Base-by-base conservation (phyloP, 2,329 filamentous ascomycete species). In the Pseudogymnoascus sp. region DNA sequence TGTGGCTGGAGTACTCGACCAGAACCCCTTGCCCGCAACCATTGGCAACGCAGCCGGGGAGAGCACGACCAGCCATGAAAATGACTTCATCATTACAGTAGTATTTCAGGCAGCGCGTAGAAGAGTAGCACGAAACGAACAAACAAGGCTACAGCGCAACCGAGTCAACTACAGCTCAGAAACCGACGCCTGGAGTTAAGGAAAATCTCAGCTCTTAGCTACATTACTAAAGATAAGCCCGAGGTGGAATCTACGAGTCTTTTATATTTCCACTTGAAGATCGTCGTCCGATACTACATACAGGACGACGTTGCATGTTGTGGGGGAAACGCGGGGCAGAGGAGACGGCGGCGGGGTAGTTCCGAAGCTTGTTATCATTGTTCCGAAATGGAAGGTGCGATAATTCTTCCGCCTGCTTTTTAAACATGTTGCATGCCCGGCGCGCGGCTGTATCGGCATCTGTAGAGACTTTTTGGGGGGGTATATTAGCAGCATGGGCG, bases 1-100 rank as follows among this genome's bases (percentile, higher is more conserved):
- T 6, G 64, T 67, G 21, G 64, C 42, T 28, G 61, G 61, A 23
- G 61, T 21, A 23, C 43, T 59, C 34, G 61, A 63, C 61, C 61
- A 63, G 31, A 63, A 36, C 5, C 42, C 46, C 37, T 49, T 49
- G 43, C 21, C 43, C 43, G 21, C 43, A 49, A 49, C 43, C 43
- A 49, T 25, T 49, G 43, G 43, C 21, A 49, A 49, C n/a, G 21
- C 21, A 25, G 43, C 23, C 12, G 23, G 23, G 21, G 43, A 49
- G 12, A 49, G 3, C 21, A 28, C 3, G 3, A 14, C 43, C 6
- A 49, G 23, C 43, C 43, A 49, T 3, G 23, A 28, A 25, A 49
- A 25, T 5, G 14, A 49, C 8, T 49, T 42, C 40, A 37, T 42
- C 38, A 49, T 49, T 28, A n/a, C n/a, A 3, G 12, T 25, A n/a